phyloP scores from a whole-genome alignment of 23 red algal genomes.

The Gracilaria domingensis region DNA sequence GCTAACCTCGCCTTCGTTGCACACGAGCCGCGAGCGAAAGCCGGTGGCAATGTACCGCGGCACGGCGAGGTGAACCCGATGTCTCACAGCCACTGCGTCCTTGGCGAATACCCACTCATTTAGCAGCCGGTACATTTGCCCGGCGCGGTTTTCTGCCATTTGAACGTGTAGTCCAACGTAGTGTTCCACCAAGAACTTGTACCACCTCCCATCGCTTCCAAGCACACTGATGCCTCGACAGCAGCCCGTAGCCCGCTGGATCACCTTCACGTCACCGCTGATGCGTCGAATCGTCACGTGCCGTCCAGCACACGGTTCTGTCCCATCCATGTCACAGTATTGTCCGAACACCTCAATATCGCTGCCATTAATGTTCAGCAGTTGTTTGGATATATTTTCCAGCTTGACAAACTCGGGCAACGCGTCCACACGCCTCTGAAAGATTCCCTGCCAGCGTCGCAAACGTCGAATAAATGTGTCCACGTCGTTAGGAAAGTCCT shows the following conservation, averaged over 20 bases:
- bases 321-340: constrained; percentile 58
- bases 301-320: constrained; percentile 71
- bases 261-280: constrained; percentile 71
- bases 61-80: constrained; percentile 49
- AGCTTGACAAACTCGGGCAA: constrained; percentile 79
- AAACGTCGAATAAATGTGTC: constrained; percentile 91
- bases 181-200: constrained; percentile 91
- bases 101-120: constrained; percentile 73
- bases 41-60: constrained; percentile 73
- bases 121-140: constrained; percentile 76
- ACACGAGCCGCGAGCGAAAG: constrained; percentile 77
- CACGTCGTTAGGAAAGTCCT: constrained; percentile 90
- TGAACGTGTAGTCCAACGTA: constrained; percentile 72
- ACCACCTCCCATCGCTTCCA: constrained; percentile 80
- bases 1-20: constrained; percentile 40
- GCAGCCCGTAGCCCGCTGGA: constrained; percentile 55
- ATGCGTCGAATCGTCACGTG: constrained; percentile 86
- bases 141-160: constrained; percentile 74
- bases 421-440: constrained; percentile 82
- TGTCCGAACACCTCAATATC: constrained; percentile 93
- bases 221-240: constrained; percentile 73
- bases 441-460: constrained; percentile 88
- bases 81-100: constrained; percentile 67
- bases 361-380: constrained; percentile 76
- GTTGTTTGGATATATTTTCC: constrained; percentile 80